phyloP scores from a whole-genome alignment of 169 alveolate species.

The Plasmodium coatneyi region DNA sequence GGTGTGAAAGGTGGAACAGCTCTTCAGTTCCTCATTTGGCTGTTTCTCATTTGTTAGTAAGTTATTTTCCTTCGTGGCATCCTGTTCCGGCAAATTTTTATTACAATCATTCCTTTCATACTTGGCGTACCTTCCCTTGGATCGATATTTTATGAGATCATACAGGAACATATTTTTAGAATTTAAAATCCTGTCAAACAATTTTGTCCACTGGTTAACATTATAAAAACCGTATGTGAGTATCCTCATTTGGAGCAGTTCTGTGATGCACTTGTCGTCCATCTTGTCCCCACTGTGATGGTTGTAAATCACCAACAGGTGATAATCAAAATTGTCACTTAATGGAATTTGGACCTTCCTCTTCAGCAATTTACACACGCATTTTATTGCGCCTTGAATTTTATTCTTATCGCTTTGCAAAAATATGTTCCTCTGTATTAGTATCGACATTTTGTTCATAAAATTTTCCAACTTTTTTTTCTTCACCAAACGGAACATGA shows the following conservation, averaged over 20 bases:
- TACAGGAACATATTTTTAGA: conserved; percentile 18
- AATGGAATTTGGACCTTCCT: conserved; percentile 24
- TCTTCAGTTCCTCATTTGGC: not conserved
- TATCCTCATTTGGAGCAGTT: conserved; percentile 44
- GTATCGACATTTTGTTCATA: conserved; percentile 25
- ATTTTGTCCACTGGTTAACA: conserved; percentile 30
- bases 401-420: not conserved
- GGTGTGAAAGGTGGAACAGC: conserved; percentile 16
- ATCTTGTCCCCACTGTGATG: conserved; percentile 2
- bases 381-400: conserved; percentile 10
- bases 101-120: not conserved
- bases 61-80: conserved; percentile 21
- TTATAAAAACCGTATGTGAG: conserved; percentile 25
- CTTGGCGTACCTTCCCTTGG: conserved; percentile 12
- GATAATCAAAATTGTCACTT: conserved; percentile 70
- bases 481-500: conserved; percentile 18
- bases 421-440: conserved; percentile 54
- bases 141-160: conserved; percentile 35
- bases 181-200: conserved; percentile 44
- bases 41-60: conserved; percentile 31
- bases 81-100: conserved; percentile 13
- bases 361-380: conserved; percentile 14
- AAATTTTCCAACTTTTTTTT: conserved; percentile 12
- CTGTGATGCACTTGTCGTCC: not conserved
- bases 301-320: conserved; percentile 36